Conservation (phyloP, 2,329 filamentous ascomycete genomes). For the Diaporthe sp. region DNA sequence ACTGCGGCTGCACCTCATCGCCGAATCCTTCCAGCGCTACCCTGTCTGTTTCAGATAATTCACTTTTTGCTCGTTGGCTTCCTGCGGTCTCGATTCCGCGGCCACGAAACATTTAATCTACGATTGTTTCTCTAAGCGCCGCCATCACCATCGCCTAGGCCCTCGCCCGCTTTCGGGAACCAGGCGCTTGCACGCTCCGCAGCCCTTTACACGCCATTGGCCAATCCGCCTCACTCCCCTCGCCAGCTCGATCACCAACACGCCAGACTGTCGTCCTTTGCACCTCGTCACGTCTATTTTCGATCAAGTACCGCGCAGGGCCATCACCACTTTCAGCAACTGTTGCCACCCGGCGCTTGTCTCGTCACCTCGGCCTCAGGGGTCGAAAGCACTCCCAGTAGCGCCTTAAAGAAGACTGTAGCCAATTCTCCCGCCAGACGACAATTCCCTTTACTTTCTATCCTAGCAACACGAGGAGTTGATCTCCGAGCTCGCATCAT, state of each 20-base stretch:
- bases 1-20: background rate
- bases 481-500: constrained; percentile 34
- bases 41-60: constrained; percentile 30
- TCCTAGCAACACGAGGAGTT: constrained; percentile 35
- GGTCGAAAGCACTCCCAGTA: constrained; percentile 1
- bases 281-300: constrained; percentile 31
- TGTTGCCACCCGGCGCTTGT: constrained; percentile 30
- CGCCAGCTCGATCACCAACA: constrained; percentile 4
- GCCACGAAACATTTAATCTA: constrained; percentile 31
- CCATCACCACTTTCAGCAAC: constrained; percentile 5
- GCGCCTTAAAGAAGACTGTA: constrained; percentile 24
- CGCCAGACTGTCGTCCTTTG: constrained; percentile 3
- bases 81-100: constrained; percentile 1
- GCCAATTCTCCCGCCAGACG: constrained; percentile 6
- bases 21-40: constrained; percentile 27
- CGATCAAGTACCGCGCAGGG: background rate
- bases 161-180: constrained; percentile 24
- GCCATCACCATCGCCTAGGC: constrained; percentile 16
- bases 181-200: constrained; percentile 30
- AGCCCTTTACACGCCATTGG: constrained; percentile 31
- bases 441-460: background rate
- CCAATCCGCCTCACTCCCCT: background rate
- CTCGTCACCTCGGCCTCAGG: constrained; percentile 1
- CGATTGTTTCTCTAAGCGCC: constrained; percentile 35
- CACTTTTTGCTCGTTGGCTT: constrained; percentile 24